phyloP scores from a whole-genome alignment of 805 yeast species.

The Yamadazyma sp. region DNA sequence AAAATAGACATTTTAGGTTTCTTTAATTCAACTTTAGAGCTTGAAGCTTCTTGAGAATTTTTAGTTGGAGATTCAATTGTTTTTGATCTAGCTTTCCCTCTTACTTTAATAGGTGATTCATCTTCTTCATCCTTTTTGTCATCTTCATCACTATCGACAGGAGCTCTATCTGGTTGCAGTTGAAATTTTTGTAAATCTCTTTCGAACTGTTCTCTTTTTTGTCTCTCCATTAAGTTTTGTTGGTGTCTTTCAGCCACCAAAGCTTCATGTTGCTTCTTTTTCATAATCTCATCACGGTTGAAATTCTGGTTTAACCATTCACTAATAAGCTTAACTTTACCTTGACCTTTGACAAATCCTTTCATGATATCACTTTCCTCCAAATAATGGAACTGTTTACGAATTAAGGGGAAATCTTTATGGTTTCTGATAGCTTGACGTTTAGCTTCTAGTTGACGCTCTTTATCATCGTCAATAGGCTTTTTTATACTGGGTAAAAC shows the following conservation, averaged over 20 bases:
- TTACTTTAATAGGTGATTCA: constrained; percentile 31
- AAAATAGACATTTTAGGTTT: constrained; percentile 41
- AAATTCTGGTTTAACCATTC: constrained; percentile 37
- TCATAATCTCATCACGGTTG: constrained; percentile 23
- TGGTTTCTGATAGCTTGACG: constrained; percentile 37
- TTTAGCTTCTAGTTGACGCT: constrained; percentile 29
- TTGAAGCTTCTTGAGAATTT: constrained; percentile 8
- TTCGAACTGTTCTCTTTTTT: constrained; percentile 7
- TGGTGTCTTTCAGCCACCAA: constrained; percentile 14
- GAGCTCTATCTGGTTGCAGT: not conserved
- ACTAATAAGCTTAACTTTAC: constrained; percentile 38
- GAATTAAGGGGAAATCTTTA: constrained; percentile 36
- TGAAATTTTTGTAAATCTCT: constrained; percentile 9
- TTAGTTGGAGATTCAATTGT: constrained; percentile 19
- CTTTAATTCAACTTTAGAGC: constrained; percentile 38
- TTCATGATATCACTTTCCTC: constrained; percentile 39
- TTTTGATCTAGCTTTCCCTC: constrained; percentile 22
- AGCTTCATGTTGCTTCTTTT: constrained; percentile 13
- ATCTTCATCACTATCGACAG: constrained; percentile 2
- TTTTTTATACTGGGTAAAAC: constrained; percentile 13
- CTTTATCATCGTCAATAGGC: constrained; percentile 18
- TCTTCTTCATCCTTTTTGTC: constrained; percentile 28
- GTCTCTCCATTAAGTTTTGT: constrained; percentile 5
- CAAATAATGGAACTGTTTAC: constrained; percentile 34
- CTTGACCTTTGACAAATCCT: constrained; percentile 42